Base-by-base conservation (phyloP, 306 rosid genomes). In the Astragalus membranaceus region DNA sequence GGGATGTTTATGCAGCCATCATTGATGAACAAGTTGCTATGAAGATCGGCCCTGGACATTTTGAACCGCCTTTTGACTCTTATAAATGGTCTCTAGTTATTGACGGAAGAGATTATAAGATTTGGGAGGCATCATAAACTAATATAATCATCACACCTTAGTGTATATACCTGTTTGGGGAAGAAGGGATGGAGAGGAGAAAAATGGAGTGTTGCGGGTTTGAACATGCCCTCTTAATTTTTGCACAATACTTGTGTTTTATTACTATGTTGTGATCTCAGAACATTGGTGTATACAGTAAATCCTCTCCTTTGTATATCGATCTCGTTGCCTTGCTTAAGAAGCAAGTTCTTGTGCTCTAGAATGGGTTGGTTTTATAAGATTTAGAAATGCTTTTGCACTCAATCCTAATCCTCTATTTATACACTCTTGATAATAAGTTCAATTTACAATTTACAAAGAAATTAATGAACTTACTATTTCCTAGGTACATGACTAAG, bases 1-100 rank as follows among this genome's bases (percentile, higher is more conserved):
- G 81, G 85, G 89, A 92, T 71, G 95, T 92, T 37, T 92, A 92
- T 47, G 96, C 90, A 1, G 95, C 98, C 62, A 78, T 80, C 73
- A 36, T 92, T 8, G 95, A 88, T 32, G 79, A 83, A 44, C 86
- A 76, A 41, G 74, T 92, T 20, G 88, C 86, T 3, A 58, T 92
- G 82, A 92, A 92, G 87, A 89, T 92, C 7, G 98, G 96, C 72
- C 98, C 95, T 9, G 98, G 98, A 47, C 66, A 83, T 72, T 92
- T 77, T 73, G 89, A 92, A 64, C 95, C 98, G 20, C 83, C 79
- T 41, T 82, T 48, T 37, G 83, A 67, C 47, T 54, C 79, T 52
- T 61, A 69, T 14, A 73, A 44, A 56, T 92, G 98, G 98, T 75
- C 88, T 52, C 20, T 55, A 61, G 80, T 75, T 16, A 6, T 57